Evolutionary conservation across 441 rosid species (phyloP), one percentile per base, ranked within the genome.

Genomic region (Isatis lusitanica): DNA sequence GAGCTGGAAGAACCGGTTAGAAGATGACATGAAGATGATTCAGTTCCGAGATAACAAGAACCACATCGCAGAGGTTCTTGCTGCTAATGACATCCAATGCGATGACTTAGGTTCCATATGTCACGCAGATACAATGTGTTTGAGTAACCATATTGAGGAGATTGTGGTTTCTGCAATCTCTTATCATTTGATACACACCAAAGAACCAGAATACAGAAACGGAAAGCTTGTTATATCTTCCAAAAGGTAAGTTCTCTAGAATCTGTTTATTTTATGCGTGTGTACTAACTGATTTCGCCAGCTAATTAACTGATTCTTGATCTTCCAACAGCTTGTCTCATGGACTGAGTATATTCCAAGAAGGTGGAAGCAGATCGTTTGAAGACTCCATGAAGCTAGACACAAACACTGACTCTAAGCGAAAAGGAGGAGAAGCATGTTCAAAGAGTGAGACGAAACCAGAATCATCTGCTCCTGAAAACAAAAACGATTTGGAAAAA

Each of bases 151-250:
- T 78, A 87, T 91, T 16, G 89, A 93, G 52, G 96, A 93, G 75
- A 88, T 93, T 16, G 93, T 89, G 68, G 75, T 86, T 21, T 93
- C 94, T 3, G 98, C 97, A 13, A 85, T 93, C 31, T 87, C 94
- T 10, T 82, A 83, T 78, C 97, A 93, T 83, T 81, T 93, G 75
- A 86, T 86, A 87, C 69, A 82, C 43, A 83, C 80, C 57, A 83
- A 83, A 80, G 85, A 87, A 57, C 96, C 93, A 0, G 97, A 91
- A 79, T 93, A 93, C 76, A 79, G 94, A 68, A 89, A 93, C 52
- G 98, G 98, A 59, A 93, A 90, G 84, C 96, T 93, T 63, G 84
- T 91, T 63, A 91, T 93, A 80, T 87, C 98, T 62, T 84, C 97
- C 42, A 67, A 85, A 75, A 87, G 92, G 93, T 83, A 76, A 40